phyloP scores from a whole-genome alignment of 352 stramenopile species.

The Phytophthora pini region DNA sequence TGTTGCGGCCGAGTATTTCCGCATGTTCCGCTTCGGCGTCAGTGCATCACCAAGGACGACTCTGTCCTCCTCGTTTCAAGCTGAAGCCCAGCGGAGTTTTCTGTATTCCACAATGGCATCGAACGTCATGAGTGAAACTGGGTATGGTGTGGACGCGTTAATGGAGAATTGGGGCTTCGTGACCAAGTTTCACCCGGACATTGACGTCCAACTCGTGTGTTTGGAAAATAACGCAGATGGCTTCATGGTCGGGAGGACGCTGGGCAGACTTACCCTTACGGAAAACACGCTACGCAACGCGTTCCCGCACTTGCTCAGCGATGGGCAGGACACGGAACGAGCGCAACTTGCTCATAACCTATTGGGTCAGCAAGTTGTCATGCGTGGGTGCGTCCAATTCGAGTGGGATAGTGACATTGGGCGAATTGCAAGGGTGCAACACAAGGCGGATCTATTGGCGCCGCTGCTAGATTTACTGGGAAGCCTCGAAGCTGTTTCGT shows the following conservation, averaged over 20 bases:
- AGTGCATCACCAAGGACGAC: too few relatives aligned
- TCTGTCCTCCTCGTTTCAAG: too few relatives aligned
- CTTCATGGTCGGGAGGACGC: slow-evolving; percentile 9
- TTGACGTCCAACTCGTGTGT: slow-evolving; percentile 10
- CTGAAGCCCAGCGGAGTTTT: slow-evolving; percentile 8
- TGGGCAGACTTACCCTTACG: slow-evolving; percentile 15
- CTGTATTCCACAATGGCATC: slow-evolving; percentile 12
- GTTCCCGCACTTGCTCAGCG: slow-evolving; percentile 12
- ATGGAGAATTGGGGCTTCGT: slow-evolving; percentile 21
- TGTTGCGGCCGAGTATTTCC: slow-evolving; percentile 18
- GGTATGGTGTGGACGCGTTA: slow-evolving; percentile 11
- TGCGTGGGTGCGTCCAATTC: slow-evolving; percentile 13
- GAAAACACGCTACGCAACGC: slow-evolving; percentile 16
- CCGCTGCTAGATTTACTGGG: slow-evolving; percentile 13
- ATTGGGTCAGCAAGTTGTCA: slow-evolving; percentile 9
- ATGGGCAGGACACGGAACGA: neutral
- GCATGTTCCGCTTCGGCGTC: slow-evolving; percentile 20
- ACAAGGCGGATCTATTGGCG: slow-evolving; percentile 18
- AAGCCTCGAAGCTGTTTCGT: slow-evolving; percentile 16
- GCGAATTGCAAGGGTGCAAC: slow-evolving; percentile 10
- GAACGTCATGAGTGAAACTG: slow-evolving; percentile 4
- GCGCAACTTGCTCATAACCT: slow-evolving; percentile 8
- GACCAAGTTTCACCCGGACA: slow-evolving; percentile 14
- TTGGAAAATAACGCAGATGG: slow-evolving; percentile 11
- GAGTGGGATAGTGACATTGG: slow-evolving; percentile 8